Conservation (phyloP, 495 filamentous ascomycete genomes). For the Talaromyces ruber region DNA sequence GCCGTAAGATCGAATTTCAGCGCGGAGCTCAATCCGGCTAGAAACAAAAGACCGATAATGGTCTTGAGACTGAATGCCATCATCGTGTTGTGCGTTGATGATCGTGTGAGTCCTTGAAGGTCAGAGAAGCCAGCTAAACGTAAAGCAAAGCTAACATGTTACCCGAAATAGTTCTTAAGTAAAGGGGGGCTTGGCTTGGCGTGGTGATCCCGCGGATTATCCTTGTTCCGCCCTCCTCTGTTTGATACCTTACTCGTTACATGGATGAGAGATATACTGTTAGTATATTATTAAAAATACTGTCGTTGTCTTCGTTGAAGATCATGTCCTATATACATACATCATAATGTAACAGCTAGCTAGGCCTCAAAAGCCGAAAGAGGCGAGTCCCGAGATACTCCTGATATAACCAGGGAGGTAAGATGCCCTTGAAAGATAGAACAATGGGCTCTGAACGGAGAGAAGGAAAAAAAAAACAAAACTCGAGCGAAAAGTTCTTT, state of each 20-base stretch:
- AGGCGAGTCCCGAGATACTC: neutral
- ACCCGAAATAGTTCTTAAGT: neutral
- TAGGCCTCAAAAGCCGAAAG: neutral
- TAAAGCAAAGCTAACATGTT: neutral
- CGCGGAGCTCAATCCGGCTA: slow-evolving; percentile 39
- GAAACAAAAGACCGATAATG: slow-evolving; percentile 32
- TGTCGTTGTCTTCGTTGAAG: neutral
- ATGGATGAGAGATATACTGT: neutral
- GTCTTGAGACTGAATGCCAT: slow-evolving; percentile 26
- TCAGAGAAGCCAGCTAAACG: slow-evolving; percentile 6
- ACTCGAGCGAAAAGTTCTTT: neutral
- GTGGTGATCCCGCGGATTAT: neutral
- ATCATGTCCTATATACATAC: slow-evolving; percentile 1
- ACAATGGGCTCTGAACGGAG: neutral
- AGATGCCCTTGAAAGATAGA: neutral
- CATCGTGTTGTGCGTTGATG: slow-evolving; percentile 14
- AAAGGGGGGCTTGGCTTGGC: neutral
- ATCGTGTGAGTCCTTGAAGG: neutral
- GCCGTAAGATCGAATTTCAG: slow-evolving; percentile 92
- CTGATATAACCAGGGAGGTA: neutral
- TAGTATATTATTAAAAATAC: neutral
- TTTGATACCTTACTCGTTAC: no score
- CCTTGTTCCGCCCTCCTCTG: neutral
- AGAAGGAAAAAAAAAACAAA: slow-evolving; percentile 3
- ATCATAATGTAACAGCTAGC: neutral